These are phyloP conservation scores for Xylaria sp. DNA, from an alignment of 2,329 filamentous ascomycete species.

Conservation along the genomic window DNA sequence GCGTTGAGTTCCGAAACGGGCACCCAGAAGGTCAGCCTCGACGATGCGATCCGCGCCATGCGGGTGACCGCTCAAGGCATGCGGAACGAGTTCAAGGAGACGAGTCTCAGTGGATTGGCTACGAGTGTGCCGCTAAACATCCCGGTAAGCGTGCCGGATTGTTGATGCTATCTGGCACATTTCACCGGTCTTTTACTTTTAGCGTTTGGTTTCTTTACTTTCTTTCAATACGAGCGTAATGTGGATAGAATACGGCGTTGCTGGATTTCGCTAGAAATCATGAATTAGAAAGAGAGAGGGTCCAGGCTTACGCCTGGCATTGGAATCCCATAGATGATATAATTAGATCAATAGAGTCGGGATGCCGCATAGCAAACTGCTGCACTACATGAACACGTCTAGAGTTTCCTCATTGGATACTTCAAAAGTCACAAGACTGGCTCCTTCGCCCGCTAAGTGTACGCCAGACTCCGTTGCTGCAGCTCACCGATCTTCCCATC, in stretches of 20 bases:
- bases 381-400: no score
- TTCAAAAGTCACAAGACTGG: slow-evolving; percentile 14
- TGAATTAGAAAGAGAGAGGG: neutral
- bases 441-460: neutral
- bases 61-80: slow-evolving; percentile 62
- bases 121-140: slow-evolving; percentile 63
- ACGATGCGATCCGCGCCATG: slow-evolving; percentile 64
- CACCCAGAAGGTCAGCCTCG: slow-evolving; percentile 61
- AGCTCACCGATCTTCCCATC: neutral
- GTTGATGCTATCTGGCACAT: slow-evolving; percentile 45
- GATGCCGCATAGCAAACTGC: neutral
- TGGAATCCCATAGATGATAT: slow-evolving; percentile 18
- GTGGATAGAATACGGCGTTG: slow-evolving; percentile 22
- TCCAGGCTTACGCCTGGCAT: neutral
- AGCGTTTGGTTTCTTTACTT: neutral
- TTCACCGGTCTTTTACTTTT: neutral
- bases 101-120: slow-evolving; percentile 61
- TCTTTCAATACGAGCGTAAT: neutral
- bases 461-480: neutral
- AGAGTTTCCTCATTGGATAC: neutral
- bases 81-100: slow-evolving; percentile 66
- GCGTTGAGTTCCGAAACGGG: slow-evolving; percentile 58
- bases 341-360: slow-evolving; percentile 13
- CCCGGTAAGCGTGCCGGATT: slow-evolving; percentile 64
- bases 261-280: neutral